Conservation (phyloP, 148 eudicot species). For the Nepenthes gracilis region DNA sequence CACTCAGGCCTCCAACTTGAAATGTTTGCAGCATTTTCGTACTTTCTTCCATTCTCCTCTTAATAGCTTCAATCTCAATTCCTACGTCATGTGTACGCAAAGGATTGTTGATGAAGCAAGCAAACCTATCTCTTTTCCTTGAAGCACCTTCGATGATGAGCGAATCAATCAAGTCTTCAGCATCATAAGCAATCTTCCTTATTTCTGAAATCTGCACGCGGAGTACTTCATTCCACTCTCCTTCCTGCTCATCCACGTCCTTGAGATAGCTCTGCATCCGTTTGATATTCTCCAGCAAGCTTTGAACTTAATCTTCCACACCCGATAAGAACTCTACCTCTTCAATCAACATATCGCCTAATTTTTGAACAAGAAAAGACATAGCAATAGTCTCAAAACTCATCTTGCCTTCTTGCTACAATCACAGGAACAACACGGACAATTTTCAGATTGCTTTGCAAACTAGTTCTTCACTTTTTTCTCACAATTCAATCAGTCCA, state of each 20-base stretch:
- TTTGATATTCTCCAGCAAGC: slow-evolving; percentile 3
- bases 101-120: neutral
- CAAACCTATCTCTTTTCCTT: neutral
- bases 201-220: slow-evolving; percentile 2
- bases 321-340: neutral
- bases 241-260: slow-evolving; percentile 1
- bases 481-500: too few species aligned
- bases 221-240: slow-evolving; percentile 6
- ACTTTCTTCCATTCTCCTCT: neutral
- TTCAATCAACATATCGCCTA: neutral
- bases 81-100: slow-evolving; percentile 1
- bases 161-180: slow-evolving; percentile 19
- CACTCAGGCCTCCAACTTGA: neutral
- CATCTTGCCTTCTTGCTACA: too few species aligned
- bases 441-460: too few species aligned
- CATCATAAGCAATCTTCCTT: slow-evolving; percentile 9
- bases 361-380: too few species aligned
- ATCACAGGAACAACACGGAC: too few species aligned
- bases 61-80: slow-evolving; percentile 4
- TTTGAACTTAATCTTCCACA: neutral
- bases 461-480: too few species aligned
- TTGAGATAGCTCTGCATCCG: slow-evolving; percentile 8
- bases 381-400: too few species aligned
- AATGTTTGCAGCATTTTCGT: slow-evolving; percentile 1
- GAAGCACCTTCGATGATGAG: neutral